These are phyloP conservation scores for Fusarium acutatum DNA, from an alignment of 2,329 filamentous ascomycete species.

Conservation along the genomic window DNA sequence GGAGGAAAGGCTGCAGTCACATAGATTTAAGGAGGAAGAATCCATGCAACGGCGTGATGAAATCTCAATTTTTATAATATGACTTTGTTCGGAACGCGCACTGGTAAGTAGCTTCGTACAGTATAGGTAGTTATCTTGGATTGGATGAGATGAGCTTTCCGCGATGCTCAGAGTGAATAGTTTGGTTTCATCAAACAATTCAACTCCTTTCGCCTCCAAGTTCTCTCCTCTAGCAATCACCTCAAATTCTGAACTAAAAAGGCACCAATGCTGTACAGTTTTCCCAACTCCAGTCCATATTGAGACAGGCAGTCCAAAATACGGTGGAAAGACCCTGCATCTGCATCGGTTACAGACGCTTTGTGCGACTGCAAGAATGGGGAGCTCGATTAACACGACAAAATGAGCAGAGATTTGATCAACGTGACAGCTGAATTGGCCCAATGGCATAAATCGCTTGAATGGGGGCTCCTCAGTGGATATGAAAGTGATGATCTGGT, in stretches of 20 bases:
- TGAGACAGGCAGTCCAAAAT: not conserved
- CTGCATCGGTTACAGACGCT: conserved; percentile 11
- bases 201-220: not conserved
- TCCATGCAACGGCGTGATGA: not conserved
- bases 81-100: not conserved
- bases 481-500: not conserved
- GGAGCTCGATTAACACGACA: not conserved
- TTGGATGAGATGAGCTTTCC: not conserved
- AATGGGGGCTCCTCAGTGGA: not conserved
- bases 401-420: not conserved
- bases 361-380: not conserved
- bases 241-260: not conserved
- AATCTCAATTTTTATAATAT: not conserved
- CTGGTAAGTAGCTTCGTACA: not conserved
- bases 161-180: not conserved
- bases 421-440: conserved; percentile 4
- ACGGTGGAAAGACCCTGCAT: conserved; percentile 3
- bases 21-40: not conserved
- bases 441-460: not conserved
- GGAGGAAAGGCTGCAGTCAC: not conserved
- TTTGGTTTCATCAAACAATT: not conserved
- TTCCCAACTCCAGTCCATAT: no score
- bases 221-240: not conserved
- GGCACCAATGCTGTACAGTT: not conserved
- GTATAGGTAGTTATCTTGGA: not conserved